Evolutionary conservation across 2,329 filamentous ascomycete species (phyloP), one percentile per base, ranked within the genome.

Genomic region (Botryosphaeria dothidea): DNA sequence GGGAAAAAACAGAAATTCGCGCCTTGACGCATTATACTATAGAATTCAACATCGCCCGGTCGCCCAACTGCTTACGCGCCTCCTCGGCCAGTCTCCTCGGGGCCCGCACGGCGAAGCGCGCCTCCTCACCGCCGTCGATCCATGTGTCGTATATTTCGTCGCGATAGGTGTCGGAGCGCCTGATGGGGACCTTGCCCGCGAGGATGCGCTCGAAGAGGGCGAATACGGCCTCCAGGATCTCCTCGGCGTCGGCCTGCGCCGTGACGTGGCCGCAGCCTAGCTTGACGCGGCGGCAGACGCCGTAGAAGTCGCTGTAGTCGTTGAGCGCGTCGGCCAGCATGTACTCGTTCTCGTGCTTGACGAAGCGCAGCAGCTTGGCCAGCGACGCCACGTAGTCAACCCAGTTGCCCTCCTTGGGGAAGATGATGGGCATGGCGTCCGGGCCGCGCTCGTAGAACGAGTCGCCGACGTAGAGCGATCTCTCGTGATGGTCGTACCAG

Each of bases 301-400:
- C 45, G 6, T 69, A 66, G 67, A 69, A 74, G 8, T 64, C 71
- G 31, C 70, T 73, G 45, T 62, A 67, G 61, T 34, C 66, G 27
- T 70, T 63, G 36, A 63, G 57, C 34, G 25, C 27, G 27, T 54
- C 57, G 38, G 49, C 48, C 29, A 63, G 36, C 58, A 54, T 34
- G 29, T 63, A 62, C 49, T 66, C 64, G 57, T 66, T 66, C 36
- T 66, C 38, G 38, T 29, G 46, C 27, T 43, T 38, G 19, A 80
- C 72, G 69, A 76, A 71, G 60, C 76, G 74, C 5, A 78, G 93
- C 54, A 97, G 83, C 43, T 90, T 86, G 1, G 91, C 92, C 73
- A 92, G 81, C 63, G 92, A 88, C 67, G 92, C 93, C 75, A 97
- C 87, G 80, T 97, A 96, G 77, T 97, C 93, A 71, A 96, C 84